Percentiles rank a stretch among this genome's conserved stretches.
Evolutionary conservation across 1,284 basidiomycete species (phyloP).

Genomic region (Retiboletus flavoniger): DNA sequence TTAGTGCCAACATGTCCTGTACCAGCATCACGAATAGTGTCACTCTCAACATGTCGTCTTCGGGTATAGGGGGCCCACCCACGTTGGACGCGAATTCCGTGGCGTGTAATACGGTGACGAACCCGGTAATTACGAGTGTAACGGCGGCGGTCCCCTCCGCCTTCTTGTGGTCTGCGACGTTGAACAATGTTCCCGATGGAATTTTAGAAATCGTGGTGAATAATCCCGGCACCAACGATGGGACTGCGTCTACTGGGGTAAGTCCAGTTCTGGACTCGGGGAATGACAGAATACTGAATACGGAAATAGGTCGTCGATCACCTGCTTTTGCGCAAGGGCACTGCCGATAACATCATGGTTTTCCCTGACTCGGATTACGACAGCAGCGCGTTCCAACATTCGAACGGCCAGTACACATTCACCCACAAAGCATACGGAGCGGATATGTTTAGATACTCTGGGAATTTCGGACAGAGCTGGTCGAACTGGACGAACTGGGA

Average conservation of each 20-base stretch:
- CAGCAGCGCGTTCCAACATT: constrained; percentile 57
- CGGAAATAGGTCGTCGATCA: constrained; percentile 61
- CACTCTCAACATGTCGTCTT: constrained; percentile 65
- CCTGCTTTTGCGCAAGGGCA: constrained; percentile 77
- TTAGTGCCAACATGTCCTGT: constrained; percentile 77
- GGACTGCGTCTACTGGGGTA: constrained; percentile 55
- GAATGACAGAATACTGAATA: neutral
- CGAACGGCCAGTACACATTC: constrained; percentile 67
- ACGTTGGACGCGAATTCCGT: constrained; percentile 45
- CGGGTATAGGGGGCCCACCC: constrained; percentile 61
- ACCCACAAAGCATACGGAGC: constrained; percentile 82
- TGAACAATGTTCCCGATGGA: constrained; percentile 75
- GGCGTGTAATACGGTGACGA: constrained; percentile 47
- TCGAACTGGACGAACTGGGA: constrained; percentile 77
- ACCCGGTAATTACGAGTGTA: constrained; percentile 47
- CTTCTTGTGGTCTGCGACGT: constrained; percentile 73
- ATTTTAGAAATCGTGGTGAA: constrained; percentile 71
- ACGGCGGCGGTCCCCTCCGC: constrained; percentile 55
- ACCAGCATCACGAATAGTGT: constrained; percentile 59
- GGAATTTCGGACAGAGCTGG: constrained; percentile 87
- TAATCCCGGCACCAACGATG: constrained; percentile 49
- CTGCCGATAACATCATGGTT: constrained; percentile 72
- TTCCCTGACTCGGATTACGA: constrained; percentile 81
- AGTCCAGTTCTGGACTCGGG: constrained; percentile 22
- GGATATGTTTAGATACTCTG: constrained; percentile 83